Conservation (phyloP, 2,329 filamentous ascomycete genomes). For the Paraconiothyrium brasiliense region DNA sequence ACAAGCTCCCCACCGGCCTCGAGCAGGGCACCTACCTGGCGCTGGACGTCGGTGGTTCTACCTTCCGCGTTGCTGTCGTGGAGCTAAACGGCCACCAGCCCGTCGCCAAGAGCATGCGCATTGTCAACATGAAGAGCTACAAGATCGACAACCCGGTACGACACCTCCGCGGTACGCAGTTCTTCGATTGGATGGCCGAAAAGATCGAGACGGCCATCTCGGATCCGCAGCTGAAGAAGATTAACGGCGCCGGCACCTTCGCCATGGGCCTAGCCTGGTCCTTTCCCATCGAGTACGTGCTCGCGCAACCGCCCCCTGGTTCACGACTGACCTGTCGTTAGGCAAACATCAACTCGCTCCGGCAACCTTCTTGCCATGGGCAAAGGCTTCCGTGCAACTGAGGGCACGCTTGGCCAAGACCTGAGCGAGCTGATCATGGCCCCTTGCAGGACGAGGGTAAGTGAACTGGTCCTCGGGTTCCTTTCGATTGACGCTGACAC, state of each 20-base stretch:
- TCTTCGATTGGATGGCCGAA: slow-evolving; percentile 74
- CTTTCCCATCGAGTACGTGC: slow-evolving; percentile 67
- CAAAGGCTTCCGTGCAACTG: slow-evolving; percentile 70
- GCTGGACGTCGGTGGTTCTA: slow-evolving; percentile 73
- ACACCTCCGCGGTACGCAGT: slow-evolving; percentile 62
- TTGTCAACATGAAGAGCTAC: slow-evolving; percentile 63
- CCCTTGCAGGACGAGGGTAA: slow-evolving; percentile 62
- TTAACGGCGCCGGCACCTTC: slow-evolving; percentile 53
- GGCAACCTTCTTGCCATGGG: slow-evolving; percentile 70
- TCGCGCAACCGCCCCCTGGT: neutral
- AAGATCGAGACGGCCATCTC: slow-evolving; percentile 65
- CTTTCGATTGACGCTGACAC: slow-evolving; percentile 26
- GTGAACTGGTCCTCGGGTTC: slow-evolving; percentile 19
- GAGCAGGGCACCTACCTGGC: slow-evolving; percentile 69
- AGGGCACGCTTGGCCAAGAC: slow-evolving; percentile 67
- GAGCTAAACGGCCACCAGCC: slow-evolving; percentile 60
- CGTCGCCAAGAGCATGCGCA: slow-evolving; percentile 60
- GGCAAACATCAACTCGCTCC: slow-evolving; percentile 67
- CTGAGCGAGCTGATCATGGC: slow-evolving; percentile 67
- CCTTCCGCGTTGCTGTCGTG: slow-evolving; percentile 69
- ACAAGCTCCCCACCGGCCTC: slow-evolving; percentile 66
- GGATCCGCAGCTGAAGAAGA: slow-evolving; percentile 50
- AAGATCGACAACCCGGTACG: slow-evolving; percentile 67
- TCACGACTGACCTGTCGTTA: slow-evolving; percentile 31
- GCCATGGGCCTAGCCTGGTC: slow-evolving; percentile 72